Conservation (phyloP, 352 stramenopile genomes). For the Phytophthora megakarya region DNA sequence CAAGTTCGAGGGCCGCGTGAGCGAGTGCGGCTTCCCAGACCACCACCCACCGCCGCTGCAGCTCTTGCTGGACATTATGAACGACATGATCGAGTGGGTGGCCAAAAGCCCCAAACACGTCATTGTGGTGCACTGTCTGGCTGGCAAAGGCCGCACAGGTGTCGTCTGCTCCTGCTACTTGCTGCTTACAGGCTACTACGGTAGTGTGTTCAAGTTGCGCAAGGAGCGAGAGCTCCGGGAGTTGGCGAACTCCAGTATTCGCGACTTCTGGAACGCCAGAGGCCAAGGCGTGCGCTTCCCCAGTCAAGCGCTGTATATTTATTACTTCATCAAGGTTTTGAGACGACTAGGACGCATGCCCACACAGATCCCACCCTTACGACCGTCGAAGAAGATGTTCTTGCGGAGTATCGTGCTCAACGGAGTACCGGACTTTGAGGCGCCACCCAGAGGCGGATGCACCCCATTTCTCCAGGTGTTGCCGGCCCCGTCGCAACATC, state of each 20-base stretch:
- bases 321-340: conserved; percentile 85
- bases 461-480: conserved; percentile 71
- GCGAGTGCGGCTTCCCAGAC: conserved; percentile 80
- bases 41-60: conserved; percentile 82
- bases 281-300: conserved; percentile 85
- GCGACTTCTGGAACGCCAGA: conserved; percentile 76
- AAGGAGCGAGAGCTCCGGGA: conserved; percentile 71
- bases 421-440: conserved; percentile 80
- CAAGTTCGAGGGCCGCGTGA: conserved; percentile 76
- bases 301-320: conserved; percentile 87
- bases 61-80: conserved; percentile 82
- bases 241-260: conserved; percentile 68
- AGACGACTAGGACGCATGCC: conserved; percentile 50
- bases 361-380: conserved; percentile 58
- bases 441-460: conserved; percentile 55
- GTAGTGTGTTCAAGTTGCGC: conserved; percentile 63
- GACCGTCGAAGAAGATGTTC: conserved; percentile 64
- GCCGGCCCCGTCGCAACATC: conserved; percentile 63
- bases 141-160: conserved; percentile 80
- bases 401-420: conserved; percentile 65
- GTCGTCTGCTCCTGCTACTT: conserved; percentile 86
- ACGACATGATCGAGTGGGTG: conserved; percentile 85
- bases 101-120: conserved; percentile 67
- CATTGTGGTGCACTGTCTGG: conserved; percentile 80
- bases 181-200: conserved; percentile 77